Evolutionary conservation across 139 green algal species (phyloP), one percentile per base, ranked within the genome.

Genomic region (Chlorella sp.): DNA sequence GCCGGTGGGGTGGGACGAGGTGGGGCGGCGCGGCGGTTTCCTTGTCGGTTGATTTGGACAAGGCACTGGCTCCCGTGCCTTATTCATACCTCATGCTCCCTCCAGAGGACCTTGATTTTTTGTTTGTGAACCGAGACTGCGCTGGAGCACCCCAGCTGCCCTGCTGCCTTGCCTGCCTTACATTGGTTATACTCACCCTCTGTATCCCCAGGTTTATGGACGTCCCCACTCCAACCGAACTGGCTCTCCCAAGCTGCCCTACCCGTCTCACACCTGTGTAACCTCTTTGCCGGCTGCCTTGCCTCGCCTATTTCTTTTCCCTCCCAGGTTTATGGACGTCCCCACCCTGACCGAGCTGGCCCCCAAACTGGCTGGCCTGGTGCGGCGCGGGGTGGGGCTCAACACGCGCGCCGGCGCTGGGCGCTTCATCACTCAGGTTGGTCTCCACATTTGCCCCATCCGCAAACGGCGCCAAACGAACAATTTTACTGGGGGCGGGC

Each of bases 381-480:
- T 96, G 22, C 92, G 91, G 86, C 86, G 94, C 28, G 95, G 94
- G 3, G 90, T 95, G 80, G 96, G 96, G 0, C 89, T 97, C 3
- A 96, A 95, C 91, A 97, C 96, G 21, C 92, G 96, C 83, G 95
- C 92, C 2, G 97, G 96, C 68, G 92, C 96, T 3, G 97, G 95
- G 0, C 92, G 93, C 53, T 98, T 99, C 88, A 93, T 98, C 53
- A 85, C 85, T 12, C 53, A 88, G 64, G 86, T 73, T 28, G 14
- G 73, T 40, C n/a, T n/a, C n/a, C n/a, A n/a, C n/a, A n/a, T n/a
- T n/a, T n/a, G n/a, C n/a, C n/a, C n/a, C n/a, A n/a, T n/a, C n/a
- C n/a, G n/a, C n/a, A n/a, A n/a, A n/a, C n/a, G n/a, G n/a, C n/a
- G n/a, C n/a, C n/a, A n/a, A n/a, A n/a, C n/a, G n/a, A n/a, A n/a